Percentiles rank a stretch among this genome's conserved stretches.
Evolutionary conservation across 257 asterid genomes (phyloP).

Genomic region (Solanum corneliomulleri): DNA sequence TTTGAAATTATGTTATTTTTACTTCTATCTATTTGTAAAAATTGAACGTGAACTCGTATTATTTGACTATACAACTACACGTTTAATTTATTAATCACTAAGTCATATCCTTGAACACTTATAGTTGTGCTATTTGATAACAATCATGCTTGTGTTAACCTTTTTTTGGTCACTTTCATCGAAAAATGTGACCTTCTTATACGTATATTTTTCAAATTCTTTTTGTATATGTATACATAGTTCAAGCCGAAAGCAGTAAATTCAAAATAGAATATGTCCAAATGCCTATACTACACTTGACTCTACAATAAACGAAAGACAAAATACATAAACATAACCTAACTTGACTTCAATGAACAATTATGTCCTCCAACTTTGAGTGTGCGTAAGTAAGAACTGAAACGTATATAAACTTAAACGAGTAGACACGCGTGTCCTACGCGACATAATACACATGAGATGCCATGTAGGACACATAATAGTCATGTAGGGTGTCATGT

Average conservation of each 20-base stretch:
- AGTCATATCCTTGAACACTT: background rate
- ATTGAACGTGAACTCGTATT: no score
- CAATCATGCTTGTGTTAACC: background rate
- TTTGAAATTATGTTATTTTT: background rate
- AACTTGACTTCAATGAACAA: background rate
- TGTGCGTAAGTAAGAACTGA: no score
- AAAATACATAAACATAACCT: background rate
- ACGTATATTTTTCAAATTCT: background rate
- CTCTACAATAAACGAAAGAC: background rate
- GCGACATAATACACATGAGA: background rate
- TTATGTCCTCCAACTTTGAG: no score
- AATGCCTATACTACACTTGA: background rate
- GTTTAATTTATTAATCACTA: background rate
- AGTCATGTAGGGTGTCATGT: no score
- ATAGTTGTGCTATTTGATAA: background rate
- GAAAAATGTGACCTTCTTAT: background rate
- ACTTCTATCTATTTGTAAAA: background rate
- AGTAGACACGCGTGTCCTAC: background rate
- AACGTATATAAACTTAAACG: no score
- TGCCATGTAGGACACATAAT: background rate
- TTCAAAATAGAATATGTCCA: background rate
- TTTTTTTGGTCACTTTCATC: background rate
- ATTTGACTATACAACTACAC: background rate
- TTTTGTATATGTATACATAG: background rate
- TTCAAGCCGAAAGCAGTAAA: background rate